Evolutionary conservation across 441 rosid species (phyloP).

Genomic region (Arabidopsis hybrid): DNA sequence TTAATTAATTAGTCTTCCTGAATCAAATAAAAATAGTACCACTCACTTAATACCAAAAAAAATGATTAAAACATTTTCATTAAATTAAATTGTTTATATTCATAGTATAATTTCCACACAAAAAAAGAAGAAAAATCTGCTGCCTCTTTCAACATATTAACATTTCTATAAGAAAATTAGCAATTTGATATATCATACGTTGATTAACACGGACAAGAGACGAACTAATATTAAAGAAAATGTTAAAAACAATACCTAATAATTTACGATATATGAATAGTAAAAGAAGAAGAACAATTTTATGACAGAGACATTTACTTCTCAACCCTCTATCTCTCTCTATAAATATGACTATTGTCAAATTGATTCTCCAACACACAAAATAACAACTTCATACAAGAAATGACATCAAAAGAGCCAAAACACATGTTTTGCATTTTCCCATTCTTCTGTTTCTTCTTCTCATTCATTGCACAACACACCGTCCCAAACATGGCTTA

Average conservation of each 20-base stretch:
- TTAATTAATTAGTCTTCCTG: background rate
- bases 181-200: background rate
- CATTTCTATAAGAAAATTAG: background rate
- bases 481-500: conserved; percentile 41
- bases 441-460: conserved; percentile 42
- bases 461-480: conserved; percentile 37
- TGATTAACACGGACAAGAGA: conserved; percentile 23
- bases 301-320: conserved; percentile 28
- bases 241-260: conserved; percentile 23
- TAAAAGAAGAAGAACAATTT: conserved; percentile 34
- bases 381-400: conserved; percentile 13
- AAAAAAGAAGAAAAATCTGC: too few species aligned
- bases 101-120: too few species aligned
- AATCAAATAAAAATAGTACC: too few species aligned
- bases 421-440: conserved; percentile 30
- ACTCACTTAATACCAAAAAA: too few species aligned
- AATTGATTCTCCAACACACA: conserved; percentile 33
- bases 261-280: conserved; percentile 24
- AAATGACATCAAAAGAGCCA: conserved; percentile 34
- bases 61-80: too few species aligned
- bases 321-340: conserved; percentile 8
- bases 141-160: too few species aligned
- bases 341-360: conserved; percentile 34
- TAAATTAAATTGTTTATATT: too few species aligned
- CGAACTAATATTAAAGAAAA: conserved; percentile 21